Evolutionary conservation across 1,284 basidiomycete genomes (phyloP).

Genomic region (Marasmius oreades): DNA sequence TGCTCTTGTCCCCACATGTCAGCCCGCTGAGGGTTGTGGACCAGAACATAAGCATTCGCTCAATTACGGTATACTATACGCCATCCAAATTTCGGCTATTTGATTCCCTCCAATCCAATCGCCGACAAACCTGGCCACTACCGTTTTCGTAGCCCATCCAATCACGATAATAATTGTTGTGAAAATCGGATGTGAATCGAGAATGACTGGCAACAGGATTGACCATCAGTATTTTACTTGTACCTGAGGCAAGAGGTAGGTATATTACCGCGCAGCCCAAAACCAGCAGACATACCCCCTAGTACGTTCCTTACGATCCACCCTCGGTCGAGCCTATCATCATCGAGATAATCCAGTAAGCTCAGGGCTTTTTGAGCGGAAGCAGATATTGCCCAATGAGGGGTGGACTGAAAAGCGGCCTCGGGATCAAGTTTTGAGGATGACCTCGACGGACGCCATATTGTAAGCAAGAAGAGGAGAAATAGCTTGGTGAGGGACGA

Average conservation of each 20-base stretch:
- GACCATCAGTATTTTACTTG: background rate
- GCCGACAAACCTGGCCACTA: constrained; percentile 55
- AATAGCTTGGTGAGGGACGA: constrained; percentile 87
- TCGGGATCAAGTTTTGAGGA: constrained; percentile 11
- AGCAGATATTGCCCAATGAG: constrained; percentile 15
- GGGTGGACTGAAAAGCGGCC: constrained; percentile 11
- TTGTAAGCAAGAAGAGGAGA: constrained; percentile 76
- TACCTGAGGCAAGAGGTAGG: background rate
- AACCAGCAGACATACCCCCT: constrained; percentile 75
- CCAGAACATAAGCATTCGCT: too few species aligned
- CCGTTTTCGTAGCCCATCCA: constrained; percentile 76
- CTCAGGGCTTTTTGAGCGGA: constrained; percentile 29
- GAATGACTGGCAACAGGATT: constrained; percentile 49
- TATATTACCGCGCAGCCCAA: constrained; percentile 41
- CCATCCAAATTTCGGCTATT: constrained; percentile 59
- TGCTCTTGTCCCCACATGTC: too few species aligned
- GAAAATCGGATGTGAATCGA: constrained; percentile 72
- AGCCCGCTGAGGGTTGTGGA: too few species aligned
- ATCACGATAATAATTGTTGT: constrained; percentile 75
- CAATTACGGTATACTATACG: constrained; percentile 71
- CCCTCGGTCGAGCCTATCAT: constrained; percentile 70
- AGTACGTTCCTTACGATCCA: constrained; percentile 84
- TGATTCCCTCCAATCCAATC: constrained; percentile 59
- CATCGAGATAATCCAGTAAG: constrained; percentile 53
- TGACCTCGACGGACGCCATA: constrained; percentile 64